Evolutionary conservation across 495 filamentous ascomycete species (phyloP), one percentile per base, ranked within the genome.

Genomic region (Penicillium riverlandense): DNA sequence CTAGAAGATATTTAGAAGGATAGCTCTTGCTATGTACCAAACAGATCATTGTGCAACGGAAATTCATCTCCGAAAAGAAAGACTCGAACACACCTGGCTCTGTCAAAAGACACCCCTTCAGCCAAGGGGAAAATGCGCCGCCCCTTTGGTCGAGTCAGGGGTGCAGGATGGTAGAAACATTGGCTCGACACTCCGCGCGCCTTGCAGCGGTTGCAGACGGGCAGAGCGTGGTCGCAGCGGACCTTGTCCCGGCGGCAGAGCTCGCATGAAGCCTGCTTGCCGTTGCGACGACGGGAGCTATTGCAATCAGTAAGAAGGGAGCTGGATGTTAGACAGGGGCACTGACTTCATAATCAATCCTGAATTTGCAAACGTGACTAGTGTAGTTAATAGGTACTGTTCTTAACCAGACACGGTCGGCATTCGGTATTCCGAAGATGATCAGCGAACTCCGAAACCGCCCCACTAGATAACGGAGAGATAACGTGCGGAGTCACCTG

Each of bases 191-290:
- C 52, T 5, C 56, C 58, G 11, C 66, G 58, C 10, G 52, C 40
- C 16, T 45, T 37, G 48, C 55, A 69, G 42, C 46, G 60, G 38
- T 50, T 54, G 42, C 58, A 67, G 11, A 43, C 50, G 32, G 53
- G 70, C 10, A 59, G n/a, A 5, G 44, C 40, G 49, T 74, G 71
- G 38, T 75, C 68, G 37, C 70, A 75, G 15, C 66, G 61, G 29
- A 75, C 54, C 53, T 76, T 74, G 37, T 63, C 58, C 44, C 65
- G 68, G 1, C 71, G 61, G 45, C 71, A 75, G 11, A 70, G 68
- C 65, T 76, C 68, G 44, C 71, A 75, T 1, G 69, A 70, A 28
- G 68, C 61, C 28, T 54, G 57, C 33, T 69, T 66, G 8, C 72
- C 69, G 59, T 74, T 75, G 5, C 69, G 63, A 16, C 70, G 66